These are phyloP conservation scores for Blastobotrys serpentis DNA, from an alignment of 1,139 yeast genomes.

Conservation along the genomic window DNA sequence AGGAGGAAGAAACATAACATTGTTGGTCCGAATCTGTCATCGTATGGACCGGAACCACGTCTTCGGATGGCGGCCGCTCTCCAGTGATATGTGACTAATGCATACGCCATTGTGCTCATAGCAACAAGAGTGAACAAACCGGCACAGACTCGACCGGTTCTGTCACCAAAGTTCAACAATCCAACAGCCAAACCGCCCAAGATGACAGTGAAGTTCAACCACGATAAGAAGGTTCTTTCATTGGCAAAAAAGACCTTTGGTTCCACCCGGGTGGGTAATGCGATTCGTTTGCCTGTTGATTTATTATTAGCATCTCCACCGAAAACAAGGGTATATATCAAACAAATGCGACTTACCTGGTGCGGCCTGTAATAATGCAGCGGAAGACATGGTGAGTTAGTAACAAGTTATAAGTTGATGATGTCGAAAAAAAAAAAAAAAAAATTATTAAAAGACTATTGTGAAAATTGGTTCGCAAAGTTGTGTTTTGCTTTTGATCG, in stretches of 20 bases:
- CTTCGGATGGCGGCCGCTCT: slow-evolving; percentile 97
- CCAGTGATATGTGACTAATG: slow-evolving; percentile 96
- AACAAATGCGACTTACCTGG: slow-evolving; percentile 49
- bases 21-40: slow-evolving; percentile 98
- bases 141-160: slow-evolving; percentile 88
- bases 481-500: no score
- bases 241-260: slow-evolving; percentile 98
- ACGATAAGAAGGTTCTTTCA: slow-evolving; percentile 88
- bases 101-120: slow-evolving; percentile 96
- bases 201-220: slow-evolving; percentile 97
- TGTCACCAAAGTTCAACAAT: slow-evolving; percentile 91
- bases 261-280: slow-evolving; percentile 95
- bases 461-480: no score
- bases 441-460: no score
- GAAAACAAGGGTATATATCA: no score
- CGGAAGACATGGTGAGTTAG: slow-evolving; percentile 48
- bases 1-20: slow-evolving; percentile 91
- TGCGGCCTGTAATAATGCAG: slow-evolving; percentile 60
- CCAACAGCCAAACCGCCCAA: slow-evolving; percentile 97
- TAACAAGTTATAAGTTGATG: no score
- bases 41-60: slow-evolving; percentile 97
- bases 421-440: no score
- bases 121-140: slow-evolving; percentile 88
- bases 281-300: slow-evolving; percentile 89
- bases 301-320: no score